A percentile compares a stretch with the other conserved stretches of the same genome.
Conservation (phyloP, 2,329 filamentous ascomycete species). For the Penicillium fuscoglaucum region DNA sequence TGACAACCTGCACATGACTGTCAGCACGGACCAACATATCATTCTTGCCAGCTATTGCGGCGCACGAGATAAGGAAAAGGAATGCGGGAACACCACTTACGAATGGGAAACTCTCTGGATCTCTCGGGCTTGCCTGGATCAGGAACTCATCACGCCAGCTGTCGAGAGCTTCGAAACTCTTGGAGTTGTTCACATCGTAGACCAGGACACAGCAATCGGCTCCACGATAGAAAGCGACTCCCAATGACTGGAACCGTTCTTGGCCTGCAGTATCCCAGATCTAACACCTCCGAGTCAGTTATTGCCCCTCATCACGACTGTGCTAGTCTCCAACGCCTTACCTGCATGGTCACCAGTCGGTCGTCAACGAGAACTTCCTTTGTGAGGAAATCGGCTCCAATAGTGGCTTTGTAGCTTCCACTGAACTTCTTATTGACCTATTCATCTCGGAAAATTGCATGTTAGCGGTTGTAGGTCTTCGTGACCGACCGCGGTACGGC, state of each 20-base stretch:
- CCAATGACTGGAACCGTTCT: constrained; percentile 94
- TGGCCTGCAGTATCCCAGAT: constrained; percentile 98
- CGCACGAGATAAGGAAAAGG: background rate
- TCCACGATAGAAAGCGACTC: constrained; percentile 95
- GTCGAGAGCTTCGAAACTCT: constrained; percentile 97
- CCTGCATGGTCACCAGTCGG: constrained; percentile 97
- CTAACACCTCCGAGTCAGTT: constrained; percentile 47
- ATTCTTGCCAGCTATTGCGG: background rate
- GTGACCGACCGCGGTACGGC: constrained; percentile 13
- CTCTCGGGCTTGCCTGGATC: constrained; percentile 93
- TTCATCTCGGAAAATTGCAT: background rate
- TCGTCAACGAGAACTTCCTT: constrained; percentile 98
- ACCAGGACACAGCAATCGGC: constrained; percentile 98
- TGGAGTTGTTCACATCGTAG: constrained; percentile 98
- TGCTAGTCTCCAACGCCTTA: constrained; percentile 41
- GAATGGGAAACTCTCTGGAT: constrained; percentile 97
- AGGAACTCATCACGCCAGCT: constrained; percentile 98
- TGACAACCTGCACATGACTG: constrained; percentile 65
- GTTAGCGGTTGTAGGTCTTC: constrained; percentile 19
- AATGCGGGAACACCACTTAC: constrained; percentile 57
- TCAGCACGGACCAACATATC: constrained; percentile 12
- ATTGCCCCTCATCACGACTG: constrained; percentile 1
- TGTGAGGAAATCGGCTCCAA: constrained; percentile 96
- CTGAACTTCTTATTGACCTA: constrained; percentile 99
- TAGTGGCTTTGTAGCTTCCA: constrained; percentile 98